Conservation (phyloP, 2,329 filamentous ascomycete genomes). For the Phaeosphaeriaceae sp. region DNA sequence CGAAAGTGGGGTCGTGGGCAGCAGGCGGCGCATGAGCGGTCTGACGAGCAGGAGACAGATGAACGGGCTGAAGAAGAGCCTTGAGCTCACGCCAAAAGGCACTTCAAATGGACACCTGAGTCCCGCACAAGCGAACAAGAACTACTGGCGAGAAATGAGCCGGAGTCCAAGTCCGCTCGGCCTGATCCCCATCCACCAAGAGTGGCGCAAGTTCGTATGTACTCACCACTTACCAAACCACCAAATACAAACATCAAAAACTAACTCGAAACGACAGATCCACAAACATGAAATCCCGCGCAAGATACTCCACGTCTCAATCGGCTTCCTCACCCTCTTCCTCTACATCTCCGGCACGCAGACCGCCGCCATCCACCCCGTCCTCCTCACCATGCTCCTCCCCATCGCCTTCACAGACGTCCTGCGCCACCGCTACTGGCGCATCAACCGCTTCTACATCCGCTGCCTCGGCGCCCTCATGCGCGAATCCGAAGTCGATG, state of each 20-base stretch:
- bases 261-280: conserved; percentile 46
- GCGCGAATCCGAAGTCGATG: conserved; percentile 92
- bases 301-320: conserved; percentile 92
- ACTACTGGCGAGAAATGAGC: conserved; percentile 87
- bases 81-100: conserved; percentile 48
- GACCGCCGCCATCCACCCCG: conserved; percentile 78
- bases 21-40: conserved; percentile 57
- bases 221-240: neutral
- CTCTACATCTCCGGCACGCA: conserved; percentile 84
- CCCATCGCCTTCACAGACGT: conserved; percentile 85
- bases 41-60: conserved; percentile 59
- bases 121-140: conserved; percentile 68
- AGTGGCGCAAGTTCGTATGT: conserved; percentile 84
- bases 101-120: conserved; percentile 73
- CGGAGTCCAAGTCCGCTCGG: conserved; percentile 91
- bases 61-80: conserved; percentile 42
- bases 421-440: conserved; percentile 79
- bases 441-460: conserved; percentile 88
- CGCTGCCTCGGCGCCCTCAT: conserved; percentile 85
- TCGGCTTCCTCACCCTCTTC: conserved; percentile 90
- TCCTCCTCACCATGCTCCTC: conserved; percentile 78
- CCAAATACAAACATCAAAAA: neutral
- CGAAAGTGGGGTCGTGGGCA: conserved; percentile 34
- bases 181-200: conserved; percentile 91
- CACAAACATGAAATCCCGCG: conserved; percentile 97